phyloP scores from a whole-genome alignment of 2,329 filamentous ascomycete species.

The Aspergillus flavus region DNA sequence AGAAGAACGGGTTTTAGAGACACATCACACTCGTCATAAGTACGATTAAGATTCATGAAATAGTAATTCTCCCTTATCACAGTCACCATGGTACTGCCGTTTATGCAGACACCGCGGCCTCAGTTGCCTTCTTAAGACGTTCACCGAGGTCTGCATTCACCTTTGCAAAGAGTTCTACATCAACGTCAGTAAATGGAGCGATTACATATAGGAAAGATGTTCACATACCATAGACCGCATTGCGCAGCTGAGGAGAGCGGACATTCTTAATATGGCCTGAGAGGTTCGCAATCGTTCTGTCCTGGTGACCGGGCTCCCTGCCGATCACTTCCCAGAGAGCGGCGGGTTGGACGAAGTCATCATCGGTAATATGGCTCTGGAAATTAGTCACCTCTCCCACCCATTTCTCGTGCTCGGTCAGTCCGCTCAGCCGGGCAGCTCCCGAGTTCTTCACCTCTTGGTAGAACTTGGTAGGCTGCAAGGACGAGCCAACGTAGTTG shows the following conservation, averaged over 20 bases:
- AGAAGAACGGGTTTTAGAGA: not conserved
- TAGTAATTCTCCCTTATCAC: not conserved
- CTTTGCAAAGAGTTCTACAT: slow-evolving; percentile 3
- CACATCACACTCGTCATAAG: not conserved
- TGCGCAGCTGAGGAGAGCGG: slow-evolving; percentile 24
- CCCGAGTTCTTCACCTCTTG: slow-evolving; percentile 5
- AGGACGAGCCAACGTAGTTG: slow-evolving; percentile 51
- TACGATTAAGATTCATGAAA: not conserved
- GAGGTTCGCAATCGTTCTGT: slow-evolving; percentile 33
- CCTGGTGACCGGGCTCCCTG: slow-evolving; percentile 36
- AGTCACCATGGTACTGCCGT: too few species aligned
- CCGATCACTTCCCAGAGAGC: slow-evolving; percentile 36
- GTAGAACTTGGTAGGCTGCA: slow-evolving; percentile 29
- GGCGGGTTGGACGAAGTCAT: slow-evolving; percentile 35
- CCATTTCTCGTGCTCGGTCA: slow-evolving; percentile 35
- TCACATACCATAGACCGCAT: slow-evolving; percentile 32
- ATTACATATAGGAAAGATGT: not conserved
- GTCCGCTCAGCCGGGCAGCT: slow-evolving; percentile 19
- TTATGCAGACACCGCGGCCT: slow-evolving; percentile 2
- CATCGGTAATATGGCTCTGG: slow-evolving; percentile 25
- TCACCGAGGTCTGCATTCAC: slow-evolving; percentile 7
- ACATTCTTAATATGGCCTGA: slow-evolving; percentile 21
- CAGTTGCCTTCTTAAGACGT: slow-evolving; percentile 5
- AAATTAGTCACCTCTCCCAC: slow-evolving; percentile 26
- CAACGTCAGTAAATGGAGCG: not conserved